Percentiles rank a stretch among this genome's conserved stretches.
Evolutionary conservation across 2,329 filamentous ascomycete genomes (phyloP).

Genomic region (Zarea fungicola): DNA sequence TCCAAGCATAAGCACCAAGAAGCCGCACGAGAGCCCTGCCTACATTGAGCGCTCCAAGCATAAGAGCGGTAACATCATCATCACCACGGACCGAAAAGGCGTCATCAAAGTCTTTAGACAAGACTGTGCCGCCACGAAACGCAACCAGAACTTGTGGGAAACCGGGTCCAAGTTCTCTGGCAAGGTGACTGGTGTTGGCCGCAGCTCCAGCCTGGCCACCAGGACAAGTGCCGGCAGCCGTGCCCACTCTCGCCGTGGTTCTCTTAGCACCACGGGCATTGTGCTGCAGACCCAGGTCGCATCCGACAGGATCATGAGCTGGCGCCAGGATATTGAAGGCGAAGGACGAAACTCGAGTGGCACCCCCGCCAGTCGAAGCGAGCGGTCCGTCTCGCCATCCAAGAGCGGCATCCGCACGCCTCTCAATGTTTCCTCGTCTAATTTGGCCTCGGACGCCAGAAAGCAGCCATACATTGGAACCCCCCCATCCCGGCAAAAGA

Average conservation of each 20-base stretch:
- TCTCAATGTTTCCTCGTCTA: slow-evolving; percentile 31
- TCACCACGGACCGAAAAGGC: slow-evolving; percentile 84
- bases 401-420: slow-evolving; percentile 35
- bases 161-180: slow-evolving; percentile 70
- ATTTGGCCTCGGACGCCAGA: slow-evolving; percentile 41
- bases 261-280: slow-evolving; percentile 37
- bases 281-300: slow-evolving; percentile 27
- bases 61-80: slow-evolving; percentile 78
- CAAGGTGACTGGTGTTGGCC: slow-evolving; percentile 55
- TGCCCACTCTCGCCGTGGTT: slow-evolving; percentile 48
- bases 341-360: slow-evolving; percentile 34
- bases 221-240: slow-evolving; percentile 44
- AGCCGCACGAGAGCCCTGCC: slow-evolving; percentile 64
- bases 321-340: slow-evolving; percentile 65
- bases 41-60: slow-evolving; percentile 75
- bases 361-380: slow-evolving; percentile 38
- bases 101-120: slow-evolving; percentile 93
- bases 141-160: slow-evolving; percentile 72
- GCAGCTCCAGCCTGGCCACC: slow-evolving; percentile 52
- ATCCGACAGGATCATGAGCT: slow-evolving; percentile 78
- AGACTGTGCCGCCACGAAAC: slow-evolving; percentile 81
- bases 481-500: slow-evolving; percentile 19
- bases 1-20: slow-evolving; percentile 29
- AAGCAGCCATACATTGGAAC: slow-evolving; percentile 36
- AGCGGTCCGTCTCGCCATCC: slow-evolving; percentile 51